These are phyloP conservation scores for Syzygium malaccense DNA, from an alignment of 441 rosid species.

Conservation along the genomic window DNA sequence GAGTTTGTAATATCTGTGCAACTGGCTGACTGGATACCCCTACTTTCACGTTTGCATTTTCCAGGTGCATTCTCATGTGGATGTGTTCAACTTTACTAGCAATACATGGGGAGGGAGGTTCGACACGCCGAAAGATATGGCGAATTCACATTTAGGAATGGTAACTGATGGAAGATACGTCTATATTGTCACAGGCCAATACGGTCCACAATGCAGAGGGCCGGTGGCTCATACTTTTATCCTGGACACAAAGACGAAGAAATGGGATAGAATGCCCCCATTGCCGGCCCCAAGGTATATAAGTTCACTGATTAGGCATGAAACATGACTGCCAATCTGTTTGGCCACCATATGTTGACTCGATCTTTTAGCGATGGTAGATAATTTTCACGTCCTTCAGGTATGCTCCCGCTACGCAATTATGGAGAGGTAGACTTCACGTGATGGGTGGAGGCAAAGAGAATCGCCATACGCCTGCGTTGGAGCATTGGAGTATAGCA, in stretches of 20 bases:
- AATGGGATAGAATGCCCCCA: conserved; percentile 61
- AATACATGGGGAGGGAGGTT: conserved; percentile 84
- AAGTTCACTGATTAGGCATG: background rate
- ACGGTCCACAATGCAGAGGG: conserved; percentile 93
- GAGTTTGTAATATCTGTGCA: background rate
- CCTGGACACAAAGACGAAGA: conserved; percentile 73
- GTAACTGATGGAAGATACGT: conserved; percentile 87
- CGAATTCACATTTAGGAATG: conserved; percentile 98
- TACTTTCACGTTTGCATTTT: background rate
- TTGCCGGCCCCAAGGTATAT: conserved; percentile 75
- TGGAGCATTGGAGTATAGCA: conserved; percentile 12
- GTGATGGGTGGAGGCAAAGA: conserved; percentile 15
- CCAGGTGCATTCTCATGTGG: conserved; percentile 92
- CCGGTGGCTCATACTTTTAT: conserved; percentile 77
- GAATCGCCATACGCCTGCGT: conserved; percentile 6
- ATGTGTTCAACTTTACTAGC: conserved; percentile 69
- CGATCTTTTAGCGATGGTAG: background rate
- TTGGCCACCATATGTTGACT: background rate
- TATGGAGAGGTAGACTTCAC: conserved; percentile 13
- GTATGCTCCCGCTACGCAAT: conserved; percentile 11
- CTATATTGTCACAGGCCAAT: conserved; percentile 78
- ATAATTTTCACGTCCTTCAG: background rate
- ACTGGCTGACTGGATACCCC: background rate
- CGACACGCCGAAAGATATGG: conserved; percentile 95
- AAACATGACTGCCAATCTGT: background rate